phyloP scores from a whole-genome alignment of 2,329 filamentous ascomycete species.

The Mollisiaceae sp. region DNA sequence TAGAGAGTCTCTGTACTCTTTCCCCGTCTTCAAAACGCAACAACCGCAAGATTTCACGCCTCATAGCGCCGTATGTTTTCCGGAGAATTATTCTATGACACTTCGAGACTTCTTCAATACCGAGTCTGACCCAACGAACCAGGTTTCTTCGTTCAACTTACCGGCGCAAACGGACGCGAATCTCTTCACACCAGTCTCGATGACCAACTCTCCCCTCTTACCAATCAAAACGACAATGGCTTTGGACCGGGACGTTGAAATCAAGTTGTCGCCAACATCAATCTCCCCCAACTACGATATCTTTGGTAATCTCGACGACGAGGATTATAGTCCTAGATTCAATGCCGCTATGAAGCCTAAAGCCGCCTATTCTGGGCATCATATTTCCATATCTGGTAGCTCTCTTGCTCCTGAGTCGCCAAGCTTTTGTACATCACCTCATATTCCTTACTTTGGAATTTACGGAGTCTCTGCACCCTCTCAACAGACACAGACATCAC shows the following conservation, averaged over 20 bases:
- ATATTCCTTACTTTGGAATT: not conserved
- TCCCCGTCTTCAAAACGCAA: not conserved
- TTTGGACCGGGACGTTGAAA: not conserved
- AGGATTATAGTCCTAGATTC: not conserved
- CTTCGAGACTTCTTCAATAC: not conserved
- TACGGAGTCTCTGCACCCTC: not conserved
- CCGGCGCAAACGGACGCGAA: not conserved
- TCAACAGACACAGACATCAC: slow-evolving; percentile 14
- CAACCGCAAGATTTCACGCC: slow-evolving; percentile 7
- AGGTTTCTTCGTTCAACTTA: slow-evolving; percentile 10
- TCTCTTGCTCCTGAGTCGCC: not conserved
- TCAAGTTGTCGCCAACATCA: not conserved
- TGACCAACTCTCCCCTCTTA: not conserved
- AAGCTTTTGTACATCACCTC: not conserved
- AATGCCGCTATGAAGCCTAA: slow-evolving; percentile 3
- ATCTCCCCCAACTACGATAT: not conserved
- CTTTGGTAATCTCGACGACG: not conserved
- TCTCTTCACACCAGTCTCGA: not conserved
- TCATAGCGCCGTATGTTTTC: slow-evolving; percentile 8
- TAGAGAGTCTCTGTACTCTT: not conserved
- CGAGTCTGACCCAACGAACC: slow-evolving; percentile 1
- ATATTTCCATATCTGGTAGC: not conserved
- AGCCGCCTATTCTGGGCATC: not conserved
- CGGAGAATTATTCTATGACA: not conserved
- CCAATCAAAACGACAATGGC: not conserved